Conservation (phyloP, 1,139 yeast genomes). For the Blastobotrys petasosporus region DNA sequence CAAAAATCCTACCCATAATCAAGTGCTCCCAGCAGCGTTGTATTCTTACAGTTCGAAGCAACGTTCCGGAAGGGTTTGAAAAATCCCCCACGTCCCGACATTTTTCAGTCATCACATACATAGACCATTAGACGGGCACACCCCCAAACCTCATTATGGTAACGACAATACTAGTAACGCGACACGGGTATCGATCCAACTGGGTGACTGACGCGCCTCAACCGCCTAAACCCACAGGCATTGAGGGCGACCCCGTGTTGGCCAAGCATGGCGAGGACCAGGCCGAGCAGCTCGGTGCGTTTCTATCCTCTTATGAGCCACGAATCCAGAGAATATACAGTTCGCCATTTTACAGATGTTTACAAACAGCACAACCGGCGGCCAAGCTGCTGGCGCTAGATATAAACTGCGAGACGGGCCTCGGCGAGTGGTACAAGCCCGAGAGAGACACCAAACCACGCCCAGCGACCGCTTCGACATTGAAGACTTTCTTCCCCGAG, state of each 20-base stretch:
- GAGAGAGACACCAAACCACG: slow-evolving; percentile 27
- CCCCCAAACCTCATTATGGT: slow-evolving; percentile 17
- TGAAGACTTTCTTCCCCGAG: slow-evolving; percentile 47
- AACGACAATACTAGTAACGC: slow-evolving; percentile 20
- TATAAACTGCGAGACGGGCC: slow-evolving; percentile 63
- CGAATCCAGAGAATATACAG: slow-evolving; percentile 61
- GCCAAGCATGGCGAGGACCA: slow-evolving; percentile 78
- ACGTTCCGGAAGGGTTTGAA: background rate
- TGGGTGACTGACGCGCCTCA: slow-evolving; percentile 56
- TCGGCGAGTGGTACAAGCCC: slow-evolving; percentile 41
- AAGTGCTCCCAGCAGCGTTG: too few species aligned
- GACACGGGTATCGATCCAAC: slow-evolving; percentile 74
- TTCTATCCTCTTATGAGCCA: slow-evolving; percentile 35
- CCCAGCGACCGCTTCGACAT: slow-evolving; percentile 43
- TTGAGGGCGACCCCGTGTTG: slow-evolving; percentile 73
- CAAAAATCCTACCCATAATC: too few species aligned
- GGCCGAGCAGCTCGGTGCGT: slow-evolving; percentile 64
- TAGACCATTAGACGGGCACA: background rate
- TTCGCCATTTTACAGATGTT: slow-evolving; percentile 87
- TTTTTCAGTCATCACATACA: background rate
- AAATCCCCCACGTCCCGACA: background rate
- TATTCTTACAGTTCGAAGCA: background rate
- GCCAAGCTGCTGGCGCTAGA: slow-evolving; percentile 50
- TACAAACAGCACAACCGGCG: slow-evolving; percentile 73
- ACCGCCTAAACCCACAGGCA: slow-evolving; percentile 77